Percentiles rank a stretch among this genome's conserved stretches.
These are phyloP conservation scores for Arthrobotrys musiformis DNA, from an alignment of 2,329 filamentous ascomycete genomes.

Conservation along the genomic window DNA sequence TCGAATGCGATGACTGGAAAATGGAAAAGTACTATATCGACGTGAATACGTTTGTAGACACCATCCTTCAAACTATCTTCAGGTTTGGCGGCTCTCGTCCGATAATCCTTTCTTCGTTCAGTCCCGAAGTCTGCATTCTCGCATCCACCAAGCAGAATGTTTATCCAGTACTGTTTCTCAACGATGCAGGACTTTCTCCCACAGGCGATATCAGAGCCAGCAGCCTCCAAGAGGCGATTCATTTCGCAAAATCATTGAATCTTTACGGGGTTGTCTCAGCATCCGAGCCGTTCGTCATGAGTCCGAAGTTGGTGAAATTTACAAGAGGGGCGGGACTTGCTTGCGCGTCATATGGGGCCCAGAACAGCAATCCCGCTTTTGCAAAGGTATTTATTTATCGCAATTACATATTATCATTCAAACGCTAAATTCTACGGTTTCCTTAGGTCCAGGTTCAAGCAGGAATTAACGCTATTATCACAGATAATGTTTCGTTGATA, in stretches of 20 bases:
- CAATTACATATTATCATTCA: no score
- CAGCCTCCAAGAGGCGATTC: conserved; percentile 91
- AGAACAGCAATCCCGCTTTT: no score
- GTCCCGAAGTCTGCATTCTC: conserved; percentile 93
- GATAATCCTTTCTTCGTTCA: conserved; percentile 96
- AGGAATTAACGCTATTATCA: no score
- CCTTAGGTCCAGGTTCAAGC: no score
- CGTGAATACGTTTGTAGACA: conserved; percentile 92
- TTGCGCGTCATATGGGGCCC: no score
- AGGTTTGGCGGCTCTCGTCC: conserved; percentile 68
- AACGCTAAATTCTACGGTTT: no score
- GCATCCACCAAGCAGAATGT: conserved; percentile 86
- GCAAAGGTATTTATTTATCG: no score
- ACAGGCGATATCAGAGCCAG: conserved; percentile 90
- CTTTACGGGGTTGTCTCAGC: conserved; percentile 87
- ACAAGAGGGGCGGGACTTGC: no score
- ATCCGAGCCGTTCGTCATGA: conserved; percentile 64
- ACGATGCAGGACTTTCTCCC: conserved; percentile 80
- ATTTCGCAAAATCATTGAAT: conserved; percentile 75
- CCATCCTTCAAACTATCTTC: no score
- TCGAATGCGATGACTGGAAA: conserved; percentile 91
- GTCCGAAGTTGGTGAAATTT: no score
- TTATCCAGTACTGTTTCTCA: conserved; percentile 93
- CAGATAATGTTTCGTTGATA: no score
- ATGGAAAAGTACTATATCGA: conserved; percentile 74